Evolutionary conservation across 129 eudicot genomes (phyloP).

Genomic region (Erigeron canadensis): DNA sequence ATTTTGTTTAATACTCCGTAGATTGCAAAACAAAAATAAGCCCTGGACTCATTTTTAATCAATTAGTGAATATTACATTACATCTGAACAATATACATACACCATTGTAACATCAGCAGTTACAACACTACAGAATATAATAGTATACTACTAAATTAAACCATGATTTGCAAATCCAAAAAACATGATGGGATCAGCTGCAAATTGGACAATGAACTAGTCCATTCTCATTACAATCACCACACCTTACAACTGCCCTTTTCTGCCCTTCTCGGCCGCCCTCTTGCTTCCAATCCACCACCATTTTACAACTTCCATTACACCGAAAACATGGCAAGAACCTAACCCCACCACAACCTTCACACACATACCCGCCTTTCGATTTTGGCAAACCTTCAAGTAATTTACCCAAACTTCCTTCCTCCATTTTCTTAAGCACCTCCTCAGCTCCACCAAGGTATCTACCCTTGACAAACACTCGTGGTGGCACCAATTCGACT

Average conservation of each 20-base stretch:
- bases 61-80: too few relatives aligned
- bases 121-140: too few relatives aligned
- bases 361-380: constrained; percentile 61
- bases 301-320: constrained; percentile 88
- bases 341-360: constrained; percentile 81
- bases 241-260: constrained; percentile 59
- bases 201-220: constrained; percentile 90
- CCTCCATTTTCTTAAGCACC: constrained; percentile 58
- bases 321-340: constrained; percentile 90
- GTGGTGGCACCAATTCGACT: constrained; percentile 59
- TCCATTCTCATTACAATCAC: constrained; percentile 96
- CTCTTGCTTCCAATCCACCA: constrained; percentile 29
- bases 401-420: constrained; percentile 53
- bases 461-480: constrained; percentile 81
- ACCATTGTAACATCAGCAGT: too few relatives aligned
- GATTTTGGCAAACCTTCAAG: constrained; percentile 68
- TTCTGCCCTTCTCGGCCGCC: constrained; percentile 25
- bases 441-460: constrained; percentile 82
- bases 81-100: too few relatives aligned
- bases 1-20: too few relatives aligned
- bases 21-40: too few relatives aligned
- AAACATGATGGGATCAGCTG: constrained; percentile 40
- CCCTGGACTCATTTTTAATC: too few relatives aligned
- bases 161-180: constrained; percentile 4
- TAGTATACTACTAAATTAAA: neutral